Evolutionary conservation across 2,329 filamentous ascomycete species (phyloP), one percentile per base, ranked within the genome.

Genomic region (Apiospora phragmitis): DNA sequence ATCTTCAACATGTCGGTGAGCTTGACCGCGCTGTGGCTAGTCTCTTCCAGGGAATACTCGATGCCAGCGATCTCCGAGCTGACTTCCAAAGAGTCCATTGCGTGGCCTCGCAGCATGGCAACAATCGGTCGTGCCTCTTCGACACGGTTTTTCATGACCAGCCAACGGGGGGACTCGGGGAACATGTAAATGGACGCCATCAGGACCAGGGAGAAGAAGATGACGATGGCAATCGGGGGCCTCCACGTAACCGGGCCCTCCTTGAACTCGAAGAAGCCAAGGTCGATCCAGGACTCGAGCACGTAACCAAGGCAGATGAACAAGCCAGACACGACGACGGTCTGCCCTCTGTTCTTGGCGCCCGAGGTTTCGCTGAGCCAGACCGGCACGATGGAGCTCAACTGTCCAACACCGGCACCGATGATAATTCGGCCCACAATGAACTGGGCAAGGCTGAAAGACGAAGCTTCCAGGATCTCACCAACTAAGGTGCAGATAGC

Each of bases 41-140:
- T 81, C 69, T 83, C 80, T 73, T 87, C 85, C 35, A 87, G 82
- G 0, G 84, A 84, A 71, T 82, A 79, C 72, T 87, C 83, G 38
- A 88, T 87, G 41, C 81, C 84, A 2, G 79, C 78, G 4, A 88
- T 78, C 72, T 87, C 86, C 2, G 79, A 77, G 14, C 79, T 74
- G 24, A 79, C 73, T 69, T 77, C 76, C 35, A 70, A 43, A 4
- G 72, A 70, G 49, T 77, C 76, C 43, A 72, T 70, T 14, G 76
- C 71, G 9, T 74, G 70, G 26, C 72, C 76, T 1, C 75, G 72
- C 4, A 77, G 72, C 6, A 73, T 26, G 9, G 76, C 75, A 24
- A 86, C 75, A 70, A 79, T 81, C 35, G 75, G 73, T 65, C 67
- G 70, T 9, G 79, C 80, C 71, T 81, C 75, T 12, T 79, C 77